These are phyloP conservation scores for Pseudonitzschia pungens DNA, from an alignment of 108 stramenopile species.

Conservation along the genomic window DNA sequence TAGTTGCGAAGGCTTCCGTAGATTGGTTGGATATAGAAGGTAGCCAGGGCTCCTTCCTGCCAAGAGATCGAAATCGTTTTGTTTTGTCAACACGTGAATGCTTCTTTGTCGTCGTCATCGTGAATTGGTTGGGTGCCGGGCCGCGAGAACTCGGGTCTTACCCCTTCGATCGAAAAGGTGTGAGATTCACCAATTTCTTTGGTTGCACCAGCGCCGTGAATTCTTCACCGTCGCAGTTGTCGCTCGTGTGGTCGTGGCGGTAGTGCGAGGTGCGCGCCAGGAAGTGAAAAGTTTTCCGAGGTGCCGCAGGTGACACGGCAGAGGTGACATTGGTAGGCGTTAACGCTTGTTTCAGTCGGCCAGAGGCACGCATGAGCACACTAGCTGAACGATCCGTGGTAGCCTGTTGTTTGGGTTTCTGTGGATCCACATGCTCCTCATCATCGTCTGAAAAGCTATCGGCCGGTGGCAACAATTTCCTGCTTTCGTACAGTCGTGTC, in stretches of 20 bases:
- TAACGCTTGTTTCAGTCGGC: neutral
- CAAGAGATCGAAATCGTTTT: too few relatives aligned
- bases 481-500: neutral
- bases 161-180: neutral
- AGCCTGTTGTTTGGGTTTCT: neutral
- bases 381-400: neutral
- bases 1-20: too few relatives aligned
- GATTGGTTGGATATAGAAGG: too few relatives aligned
- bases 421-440: neutral
- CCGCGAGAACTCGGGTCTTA: too few relatives aligned
- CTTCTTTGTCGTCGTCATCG: too few relatives aligned
- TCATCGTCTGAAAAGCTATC: neutral
- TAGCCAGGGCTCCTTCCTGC: too few relatives aligned
- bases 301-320: slow-evolving; percentile 17
- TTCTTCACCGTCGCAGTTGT: neutral
- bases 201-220: slow-evolving; percentile 2
- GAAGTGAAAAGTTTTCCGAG: slow-evolving; percentile 20
- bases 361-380: neutral
- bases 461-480: neutral
- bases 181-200: neutral
- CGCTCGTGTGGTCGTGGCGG: neutral
- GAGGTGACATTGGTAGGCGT: slow-evolving; percentile 1
- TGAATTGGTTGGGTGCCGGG: too few relatives aligned
- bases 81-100: too few relatives aligned
- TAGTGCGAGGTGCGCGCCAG: slow-evolving; percentile 15